Conservation (phyloP, 1,139 yeast species). For the Pichia sp. region DNA sequence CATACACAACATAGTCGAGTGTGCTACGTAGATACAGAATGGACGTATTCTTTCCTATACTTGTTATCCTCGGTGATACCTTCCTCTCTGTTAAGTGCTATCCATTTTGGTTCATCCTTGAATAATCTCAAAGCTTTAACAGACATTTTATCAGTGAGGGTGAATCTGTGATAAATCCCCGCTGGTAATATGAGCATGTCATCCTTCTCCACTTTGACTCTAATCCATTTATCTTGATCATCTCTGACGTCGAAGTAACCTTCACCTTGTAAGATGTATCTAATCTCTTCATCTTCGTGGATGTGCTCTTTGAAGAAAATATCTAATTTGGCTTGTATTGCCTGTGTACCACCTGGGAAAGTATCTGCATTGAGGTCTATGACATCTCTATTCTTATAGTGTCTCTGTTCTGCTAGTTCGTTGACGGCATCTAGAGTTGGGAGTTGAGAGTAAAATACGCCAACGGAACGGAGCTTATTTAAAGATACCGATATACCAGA, state of each 20-base stretch:
- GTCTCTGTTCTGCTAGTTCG: conserved; percentile 56
- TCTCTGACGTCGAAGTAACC: conserved; percentile 90
- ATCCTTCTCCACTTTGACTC: conserved; percentile 54
- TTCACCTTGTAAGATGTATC: conserved; percentile 82
- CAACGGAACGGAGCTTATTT: conserved; percentile 48
- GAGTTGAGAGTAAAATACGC: conserved; percentile 61
- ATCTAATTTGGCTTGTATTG: conserved; percentile 57
- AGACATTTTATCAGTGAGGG: conserved; percentile 52
- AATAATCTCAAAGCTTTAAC: conserved; percentile 79
- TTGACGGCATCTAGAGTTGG: conserved; percentile 52
- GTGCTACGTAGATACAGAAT: too few species aligned
- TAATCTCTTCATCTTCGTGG: conserved; percentile 96
- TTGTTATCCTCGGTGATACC: conserved; percentile 25
- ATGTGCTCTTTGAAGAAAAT: conserved; percentile 80
- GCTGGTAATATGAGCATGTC: conserved; percentile 80
- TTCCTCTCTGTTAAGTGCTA: conserved; percentile 59
- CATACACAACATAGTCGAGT: too few species aligned
- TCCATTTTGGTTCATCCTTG: conserved; percentile 96
- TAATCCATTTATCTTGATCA: conserved; percentile 57
- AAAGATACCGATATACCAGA: conserved; percentile 50
- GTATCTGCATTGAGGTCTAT: conserved; percentile 54
- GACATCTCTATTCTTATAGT: conserved; percentile 74
- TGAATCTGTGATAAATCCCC: conserved; percentile 89
- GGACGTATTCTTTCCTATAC: conserved; percentile 17
- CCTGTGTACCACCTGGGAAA: conserved; percentile 55